Evolutionary conservation across 495 filamentous ascomycete genomes (phyloP).

Genomic region (Podospora bellae-mahoneyi): DNA sequence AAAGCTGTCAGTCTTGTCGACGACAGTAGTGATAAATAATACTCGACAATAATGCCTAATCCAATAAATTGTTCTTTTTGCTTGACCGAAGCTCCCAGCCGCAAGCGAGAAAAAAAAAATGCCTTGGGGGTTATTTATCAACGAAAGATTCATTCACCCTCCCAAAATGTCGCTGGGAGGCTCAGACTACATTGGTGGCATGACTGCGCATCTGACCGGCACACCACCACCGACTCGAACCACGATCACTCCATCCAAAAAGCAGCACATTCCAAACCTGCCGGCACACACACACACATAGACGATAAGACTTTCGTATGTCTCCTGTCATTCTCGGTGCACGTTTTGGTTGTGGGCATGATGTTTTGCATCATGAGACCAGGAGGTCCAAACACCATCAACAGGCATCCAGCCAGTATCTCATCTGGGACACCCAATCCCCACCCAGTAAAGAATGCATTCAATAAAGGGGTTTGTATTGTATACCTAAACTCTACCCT

Average conservation of each 20-base stretch:
- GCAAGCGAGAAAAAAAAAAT: neutral
- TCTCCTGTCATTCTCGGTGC: neutral
- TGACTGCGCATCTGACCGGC: neutral
- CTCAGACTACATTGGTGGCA: neutral
- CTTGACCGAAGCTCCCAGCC: neutral
- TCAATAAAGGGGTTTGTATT: neutral
- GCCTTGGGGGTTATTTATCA: neutral
- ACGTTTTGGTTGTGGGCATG: neutral
- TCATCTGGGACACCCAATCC: neutral
- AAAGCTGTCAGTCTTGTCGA: neutral
- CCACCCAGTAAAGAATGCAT: neutral
- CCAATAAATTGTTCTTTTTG: neutral
- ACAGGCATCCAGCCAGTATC: neutral
- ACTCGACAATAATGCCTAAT: neutral
- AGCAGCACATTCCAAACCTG: neutral
- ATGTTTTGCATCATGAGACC: slow-evolving; percentile 1
- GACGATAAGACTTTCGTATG: neutral
- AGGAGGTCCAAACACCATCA: neutral
- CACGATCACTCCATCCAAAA: neutral
- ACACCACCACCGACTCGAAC: neutral
- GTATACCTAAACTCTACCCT: too few species aligned
- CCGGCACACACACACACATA: neutral
- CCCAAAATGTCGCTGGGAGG: neutral
- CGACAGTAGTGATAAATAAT: neutral
- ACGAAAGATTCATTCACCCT: neutral